A percentile compares a stretch with the other conserved stretches of the same genome.
Evolutionary conservation across 176 grass and related monocot genomes (phyloP).

Genomic region (sorghum (Sorghum bicolor)): DNA sequence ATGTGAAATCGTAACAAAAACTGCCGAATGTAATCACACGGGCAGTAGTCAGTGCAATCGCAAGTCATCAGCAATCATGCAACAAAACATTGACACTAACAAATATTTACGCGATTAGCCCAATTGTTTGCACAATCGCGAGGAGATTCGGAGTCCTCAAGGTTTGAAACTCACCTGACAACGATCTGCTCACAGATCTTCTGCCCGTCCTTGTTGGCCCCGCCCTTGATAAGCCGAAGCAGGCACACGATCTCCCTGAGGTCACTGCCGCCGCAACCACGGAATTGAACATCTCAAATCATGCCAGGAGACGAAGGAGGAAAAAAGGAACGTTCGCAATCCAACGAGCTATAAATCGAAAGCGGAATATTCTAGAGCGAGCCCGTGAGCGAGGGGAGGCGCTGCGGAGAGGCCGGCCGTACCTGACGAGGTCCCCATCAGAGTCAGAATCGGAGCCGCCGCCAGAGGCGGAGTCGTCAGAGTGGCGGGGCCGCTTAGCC

Average conservation of each 20-base stretch:
- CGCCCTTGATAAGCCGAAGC: conserved; percentile 66
- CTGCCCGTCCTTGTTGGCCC: conserved; percentile 46
- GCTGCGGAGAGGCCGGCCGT: not conserved
- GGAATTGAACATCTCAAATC: not conserved
- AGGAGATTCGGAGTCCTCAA: not conserved
- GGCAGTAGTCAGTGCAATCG: not conserved
- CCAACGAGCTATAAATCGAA: not conserved
- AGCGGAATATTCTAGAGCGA: not conserved
- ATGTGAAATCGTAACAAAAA: not conserved
- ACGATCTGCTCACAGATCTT: conserved; percentile 61
- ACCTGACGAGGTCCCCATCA: conserved; percentile 35
- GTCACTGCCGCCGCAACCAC: conserved; percentile 38
- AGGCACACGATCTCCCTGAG: conserved; percentile 56
- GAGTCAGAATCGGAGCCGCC: conserved; percentile 3
- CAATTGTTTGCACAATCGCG: not conserved
- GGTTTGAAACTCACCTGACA: conserved; percentile 29
- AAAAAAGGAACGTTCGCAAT: not conserved
- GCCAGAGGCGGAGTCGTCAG: not conserved
- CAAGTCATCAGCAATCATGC: not conserved
- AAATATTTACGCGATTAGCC: not conserved
- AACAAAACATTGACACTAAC: not conserved
- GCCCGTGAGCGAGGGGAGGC: not conserved
- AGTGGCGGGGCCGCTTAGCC: not conserved
- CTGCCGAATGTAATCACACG: not conserved
- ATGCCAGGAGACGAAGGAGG: not conserved